Base-by-base conservation (phyloP, 2,329 filamentous ascomycete genomes). In the Fusarium sp. region DNA sequence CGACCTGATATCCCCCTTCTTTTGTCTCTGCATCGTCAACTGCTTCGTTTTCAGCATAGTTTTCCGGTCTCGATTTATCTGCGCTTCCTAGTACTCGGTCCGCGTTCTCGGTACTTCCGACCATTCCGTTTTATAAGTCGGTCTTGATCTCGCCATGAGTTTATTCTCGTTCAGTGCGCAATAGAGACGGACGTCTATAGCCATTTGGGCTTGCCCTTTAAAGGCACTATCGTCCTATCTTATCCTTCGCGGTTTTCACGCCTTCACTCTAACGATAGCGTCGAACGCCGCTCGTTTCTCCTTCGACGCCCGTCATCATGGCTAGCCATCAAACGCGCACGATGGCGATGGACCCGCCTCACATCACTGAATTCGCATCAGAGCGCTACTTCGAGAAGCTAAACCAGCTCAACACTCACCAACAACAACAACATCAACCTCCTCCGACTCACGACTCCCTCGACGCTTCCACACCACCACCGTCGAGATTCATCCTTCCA, bases 311-410 rank as follows among this genome's bases (percentile, higher is more conserved):
- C 17, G 44, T 59, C 67, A 73, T 45, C 71, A 81, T 81, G 80
- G 73, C 79, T 61, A 76, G 79, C 66, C 69, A 71, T 52, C 71
- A 72, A 53, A 69, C 72, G 51, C 73, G 72, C 45, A 72, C 74
- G 66, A 67, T 73, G 76, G 78, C 78, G 74, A 89, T 90, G 87
- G 88, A 90, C 69, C 87, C 86, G 73, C 83, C 85, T 71, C 88
- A 90, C 69, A 83, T 89, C 65, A 89, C 88, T 63, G 89, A 91
- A 77, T 91, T 91, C 79, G 89, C 88, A 65, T 91, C 89, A 44
- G 83, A 87, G 77, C 86, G 86, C 68, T 91, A 89, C 75, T 88
- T 90, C 69, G 84, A 85, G 56, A 91, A 91, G 79, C 77, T 90
- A 64, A 84, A 81, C 59, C 85, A 88, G 78, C 84, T 81, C 71